A percentile compares a stretch with the other conserved stretches of the same genome.
phyloP scores from a whole-genome alignment of 768 basidiomycete species.

The Trichaptum fuscoviolaceum region DNA sequence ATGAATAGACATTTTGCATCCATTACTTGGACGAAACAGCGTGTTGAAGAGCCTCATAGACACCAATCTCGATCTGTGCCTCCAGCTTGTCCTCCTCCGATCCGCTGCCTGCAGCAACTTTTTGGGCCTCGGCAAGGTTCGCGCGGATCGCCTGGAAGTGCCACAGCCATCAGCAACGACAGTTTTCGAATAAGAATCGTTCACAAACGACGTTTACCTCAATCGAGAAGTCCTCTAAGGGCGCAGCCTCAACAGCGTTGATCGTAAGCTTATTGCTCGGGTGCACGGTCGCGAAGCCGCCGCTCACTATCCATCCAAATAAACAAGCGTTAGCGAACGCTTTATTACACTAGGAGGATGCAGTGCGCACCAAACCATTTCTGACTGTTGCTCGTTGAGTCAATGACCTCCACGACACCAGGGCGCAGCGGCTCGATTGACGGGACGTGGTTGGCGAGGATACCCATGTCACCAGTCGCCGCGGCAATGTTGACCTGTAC shows the following conservation, averaged over 20 bases:
- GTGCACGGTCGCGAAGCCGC: slow-evolving; percentile 97
- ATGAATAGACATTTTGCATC: slow-evolving; percentile 1
- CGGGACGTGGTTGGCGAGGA: slow-evolving; percentile 97
- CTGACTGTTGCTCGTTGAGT: slow-evolving; percentile 69
- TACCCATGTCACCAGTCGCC: slow-evolving; percentile 97
- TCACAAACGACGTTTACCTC: slow-evolving; percentile 57
- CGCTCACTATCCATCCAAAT: slow-evolving; percentile 61
- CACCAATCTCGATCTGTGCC: slow-evolving; percentile 91
- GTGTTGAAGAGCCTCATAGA: slow-evolving; percentile 92
- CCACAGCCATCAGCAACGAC: not conserved
- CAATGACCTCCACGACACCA: slow-evolving; percentile 92
- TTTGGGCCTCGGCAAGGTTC: slow-evolving; percentile 84
- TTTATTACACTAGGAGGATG: not conserved
- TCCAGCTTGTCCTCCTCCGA: slow-evolving; percentile 92
- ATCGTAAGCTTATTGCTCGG: slow-evolving; percentile 95
- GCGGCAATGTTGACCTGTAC: slow-evolving; percentile 95
- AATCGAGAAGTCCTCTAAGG: slow-evolving; percentile 81
- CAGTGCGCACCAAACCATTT: slow-evolving; percentile 90
- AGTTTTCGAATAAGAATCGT: not conserved
- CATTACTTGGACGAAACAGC: slow-evolving; percentile 55
- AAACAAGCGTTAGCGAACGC: slow-evolving; percentile 2
- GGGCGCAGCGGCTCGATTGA: slow-evolving; percentile 95
- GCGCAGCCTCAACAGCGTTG: slow-evolving; percentile 95
- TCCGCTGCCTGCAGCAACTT: slow-evolving; percentile 74
- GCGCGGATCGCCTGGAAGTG: slow-evolving; percentile 75